These are phyloP conservation scores for Pseudophaeomoniella oleicola DNA, from an alignment of 2,329 filamentous ascomycete species.

Conservation along the genomic window DNA sequence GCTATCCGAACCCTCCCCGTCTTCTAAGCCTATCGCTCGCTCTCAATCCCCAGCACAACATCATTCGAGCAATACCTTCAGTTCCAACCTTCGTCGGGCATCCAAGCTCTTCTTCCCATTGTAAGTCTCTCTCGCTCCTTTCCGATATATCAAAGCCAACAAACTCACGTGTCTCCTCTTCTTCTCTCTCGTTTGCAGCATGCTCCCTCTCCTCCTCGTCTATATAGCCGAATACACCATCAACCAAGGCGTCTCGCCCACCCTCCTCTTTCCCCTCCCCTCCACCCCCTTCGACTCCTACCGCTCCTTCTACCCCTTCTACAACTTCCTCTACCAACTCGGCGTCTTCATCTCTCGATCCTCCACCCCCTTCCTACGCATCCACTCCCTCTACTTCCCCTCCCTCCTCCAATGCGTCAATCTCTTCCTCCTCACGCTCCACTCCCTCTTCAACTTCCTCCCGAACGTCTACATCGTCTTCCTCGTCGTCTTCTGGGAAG, in stretches of 20 bases:
- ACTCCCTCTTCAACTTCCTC: conserved; percentile 68
- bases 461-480: conserved; percentile 82
- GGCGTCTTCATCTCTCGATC: conserved; percentile 92
- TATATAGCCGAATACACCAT: conserved; percentile 96
- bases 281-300: conserved; percentile 66
- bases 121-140: conserved; percentile 22
- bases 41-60: not conserved
- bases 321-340: conserved; percentile 85
- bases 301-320: conserved; percentile 85
- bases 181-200: conserved; percentile 29
- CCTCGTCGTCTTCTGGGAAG: conserved; percentile 81
- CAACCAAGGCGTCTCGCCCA: conserved; percentile 86
- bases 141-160: not conserved
- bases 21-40: not conserved
- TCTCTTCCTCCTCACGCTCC: conserved; percentile 54
- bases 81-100: conserved; percentile 47
- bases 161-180: not conserved
- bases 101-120: conserved; percentile 57
- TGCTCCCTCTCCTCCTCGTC: conserved; percentile 82
- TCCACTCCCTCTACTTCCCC: conserved; percentile 68
- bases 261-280: conserved; percentile 68
- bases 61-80: conserved; percentile 20
- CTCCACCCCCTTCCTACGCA: conserved; percentile 71
- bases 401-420: conserved; percentile 73
- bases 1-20: conserved; percentile 10